Percentiles rank a stretch among this genome's conserved stretches.
Evolutionary conservation across 2,329 filamentous ascomycete genomes (phyloP).

Genomic region (Xylaria sp.): DNA sequence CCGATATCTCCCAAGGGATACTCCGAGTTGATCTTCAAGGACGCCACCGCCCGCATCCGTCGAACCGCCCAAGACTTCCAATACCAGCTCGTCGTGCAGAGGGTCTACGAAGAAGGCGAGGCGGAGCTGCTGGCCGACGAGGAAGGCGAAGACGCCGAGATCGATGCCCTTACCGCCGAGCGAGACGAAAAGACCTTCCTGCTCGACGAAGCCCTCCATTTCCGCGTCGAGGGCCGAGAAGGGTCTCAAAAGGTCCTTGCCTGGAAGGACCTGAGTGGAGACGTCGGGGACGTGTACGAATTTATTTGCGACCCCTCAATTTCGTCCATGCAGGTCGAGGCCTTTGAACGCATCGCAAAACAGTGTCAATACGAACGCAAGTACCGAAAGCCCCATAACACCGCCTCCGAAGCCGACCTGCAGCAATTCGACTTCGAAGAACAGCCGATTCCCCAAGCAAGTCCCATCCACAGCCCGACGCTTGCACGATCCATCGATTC

Average conservation of each 20-base stretch:
- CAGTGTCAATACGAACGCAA: constrained; percentile 99
- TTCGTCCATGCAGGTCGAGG: constrained; percentile 69
- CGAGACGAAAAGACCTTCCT: constrained; percentile 97
- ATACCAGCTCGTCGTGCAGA: constrained; percentile 94
- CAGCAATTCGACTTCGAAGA: constrained; percentile 79
- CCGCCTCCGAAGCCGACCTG: constrained; percentile 80
- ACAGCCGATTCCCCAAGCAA: constrained; percentile 66
- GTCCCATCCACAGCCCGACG: constrained; percentile 62
- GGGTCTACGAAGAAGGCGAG: constrained; percentile 96
- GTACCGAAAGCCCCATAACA: constrained; percentile 77
- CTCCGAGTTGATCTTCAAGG: constrained; percentile 98
- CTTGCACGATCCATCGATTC: constrained; percentile 59
- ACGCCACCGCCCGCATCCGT: constrained; percentile 89
- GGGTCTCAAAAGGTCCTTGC: constrained; percentile 84
- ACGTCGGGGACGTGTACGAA: constrained; percentile 93
- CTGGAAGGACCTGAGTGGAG: constrained; percentile 93
- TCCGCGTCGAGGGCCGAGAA: constrained; percentile 80
- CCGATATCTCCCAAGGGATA: constrained; percentile 96
- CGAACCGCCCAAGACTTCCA: constrained; percentile 94
- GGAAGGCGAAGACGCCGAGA: constrained; percentile 78
- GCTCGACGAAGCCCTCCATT: constrained; percentile 87
- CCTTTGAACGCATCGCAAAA: constrained; percentile 80
- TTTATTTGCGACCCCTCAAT: constrained; percentile 87
- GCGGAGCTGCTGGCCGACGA: constrained; percentile 89
- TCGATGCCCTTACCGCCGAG: constrained; percentile 74